Base-by-base conservation (phyloP, 148 eudicot species). In the Rheum nobile region DNA sequence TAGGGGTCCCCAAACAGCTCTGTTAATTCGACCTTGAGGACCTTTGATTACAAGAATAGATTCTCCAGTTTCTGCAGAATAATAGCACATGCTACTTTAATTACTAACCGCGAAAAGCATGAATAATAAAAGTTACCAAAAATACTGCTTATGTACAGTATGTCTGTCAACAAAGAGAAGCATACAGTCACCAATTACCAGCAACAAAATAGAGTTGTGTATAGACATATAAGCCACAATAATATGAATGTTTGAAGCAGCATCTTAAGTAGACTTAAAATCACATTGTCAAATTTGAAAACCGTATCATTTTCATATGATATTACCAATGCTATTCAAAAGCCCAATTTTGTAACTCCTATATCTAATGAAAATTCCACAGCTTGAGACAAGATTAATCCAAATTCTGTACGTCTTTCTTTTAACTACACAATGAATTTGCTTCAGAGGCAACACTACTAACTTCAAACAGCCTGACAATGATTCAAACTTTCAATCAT, bases 1-100 rank as follows among this genome's bases (percentile, higher is more conserved):
- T 46, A 95, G 69, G 47, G 97, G 98, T n/a, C 98, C 97, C 97
- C 97, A 95, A 37, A 91, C 94, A 79, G 98, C 98, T 85, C 97
- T 88, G 76, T 90, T 91, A 26, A 95, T 90, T 79, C 98, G 84
- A 77, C 97, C 98, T 57, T 73, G 81, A 11, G 98, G 96, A 43
- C 97, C 98, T 82, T 82, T 90, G 38, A 95, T 74, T 7, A 84
- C 82, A 54, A 88, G 87, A 77, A 81, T 81, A 71, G 98, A 86
- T 55, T 90, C 92, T 74, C 82, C 82, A 44, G 77, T 80, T 82
- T 95, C 98, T 95, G 86, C 67, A 82, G 73, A 72, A 74, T 52
- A n/a, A 52, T 17, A 79, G 44, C 41, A 70, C 4, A 46, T 12
- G 67, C 32, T 67, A 39, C 12, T 41, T 52, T 26, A 29, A 34